Percentiles rank a stretch among this genome's conserved stretches.
These are phyloP conservation scores for Eimeria maxima DNA, from an alignment of 169 alveolate genomes.

Conservation along the genomic window DNA sequence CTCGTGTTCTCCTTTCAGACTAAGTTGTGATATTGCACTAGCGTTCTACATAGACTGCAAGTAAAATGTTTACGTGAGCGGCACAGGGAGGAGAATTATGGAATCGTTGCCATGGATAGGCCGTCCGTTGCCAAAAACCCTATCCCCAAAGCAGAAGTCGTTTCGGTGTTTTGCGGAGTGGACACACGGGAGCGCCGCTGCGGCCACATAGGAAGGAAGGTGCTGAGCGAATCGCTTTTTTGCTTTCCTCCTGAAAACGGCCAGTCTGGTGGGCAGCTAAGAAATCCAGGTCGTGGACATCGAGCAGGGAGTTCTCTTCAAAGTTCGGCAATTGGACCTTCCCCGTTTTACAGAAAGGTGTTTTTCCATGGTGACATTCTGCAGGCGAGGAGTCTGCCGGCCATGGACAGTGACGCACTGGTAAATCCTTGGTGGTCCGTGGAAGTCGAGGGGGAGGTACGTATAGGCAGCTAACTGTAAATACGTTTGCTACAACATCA, in stretches of 20 bases:
- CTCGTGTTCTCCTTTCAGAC: not conserved
- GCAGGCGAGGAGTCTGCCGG: conserved; percentile 77
- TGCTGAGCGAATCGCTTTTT: conserved; percentile 45
- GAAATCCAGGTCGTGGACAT: not conserved
- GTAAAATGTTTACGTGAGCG: not conserved
- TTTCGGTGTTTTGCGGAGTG: conserved; percentile 64
- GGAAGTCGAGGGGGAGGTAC: conserved; percentile 77
- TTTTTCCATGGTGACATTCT: conserved; percentile 74
- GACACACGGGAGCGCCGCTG: conserved; percentile 57
- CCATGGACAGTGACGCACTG: conserved; percentile 72
- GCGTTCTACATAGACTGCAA: not conserved
- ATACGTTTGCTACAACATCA: not conserved
- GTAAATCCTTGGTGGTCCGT: conserved; percentile 77
- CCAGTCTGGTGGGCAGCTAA: not conserved
- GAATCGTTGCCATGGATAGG: not conserved
- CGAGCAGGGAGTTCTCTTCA: not conserved
- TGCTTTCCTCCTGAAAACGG: not conserved
- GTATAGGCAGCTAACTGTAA: not conserved
- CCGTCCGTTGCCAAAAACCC: not conserved
- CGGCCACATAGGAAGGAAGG: conserved; percentile 56
- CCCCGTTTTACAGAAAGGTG: conserved; percentile 64
- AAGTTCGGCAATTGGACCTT: not conserved
- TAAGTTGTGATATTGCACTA: not conserved
- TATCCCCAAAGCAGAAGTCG: conserved; percentile 41
- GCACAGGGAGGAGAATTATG: conserved; percentile 27